phyloP scores from a whole-genome alignment of 2,329 filamentous ascomycete genomes.

The Aspergillus tamarii region DNA sequence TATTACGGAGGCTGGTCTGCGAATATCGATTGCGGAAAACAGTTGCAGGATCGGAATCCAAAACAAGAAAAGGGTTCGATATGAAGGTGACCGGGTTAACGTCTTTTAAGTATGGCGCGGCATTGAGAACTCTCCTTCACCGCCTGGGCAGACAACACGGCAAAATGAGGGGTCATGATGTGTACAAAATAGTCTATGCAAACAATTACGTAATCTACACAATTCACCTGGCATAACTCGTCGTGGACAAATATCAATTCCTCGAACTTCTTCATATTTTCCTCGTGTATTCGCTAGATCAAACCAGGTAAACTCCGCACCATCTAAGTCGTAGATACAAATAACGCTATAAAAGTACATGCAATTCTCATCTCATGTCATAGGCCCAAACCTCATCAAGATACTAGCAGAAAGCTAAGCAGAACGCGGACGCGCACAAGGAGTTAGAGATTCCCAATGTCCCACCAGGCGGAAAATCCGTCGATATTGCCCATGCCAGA shows the following conservation, averaged over 20 bases:
- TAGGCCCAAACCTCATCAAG: background rate
- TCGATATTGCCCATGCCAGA: slow-evolving; percentile 33
- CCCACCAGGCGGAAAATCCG: slow-evolving; percentile 40
- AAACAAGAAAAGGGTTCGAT: no score
- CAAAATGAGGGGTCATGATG: no score
- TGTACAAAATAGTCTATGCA: no score
- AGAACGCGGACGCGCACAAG: background rate
- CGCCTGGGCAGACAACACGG: no score
- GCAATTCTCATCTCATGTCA: background rate
- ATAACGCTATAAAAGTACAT: background rate
- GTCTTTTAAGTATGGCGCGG: no score
- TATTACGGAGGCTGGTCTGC: no score
- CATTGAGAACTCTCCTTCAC: no score
- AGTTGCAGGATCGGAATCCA: no score
- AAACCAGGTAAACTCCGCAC: background rate
- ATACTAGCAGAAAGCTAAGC: background rate
- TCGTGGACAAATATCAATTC: background rate
- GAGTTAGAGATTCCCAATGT: slow-evolving; percentile 35
- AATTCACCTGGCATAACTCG: no score
- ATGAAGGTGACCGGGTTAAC: no score
- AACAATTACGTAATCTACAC: no score
- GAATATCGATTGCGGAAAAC: no score
- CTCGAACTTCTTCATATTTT: background rate
- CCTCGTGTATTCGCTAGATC: background rate
- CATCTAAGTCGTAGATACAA: background rate